Conservation (phyloP, 257 asterid species). For the Vinca minor region DNA sequence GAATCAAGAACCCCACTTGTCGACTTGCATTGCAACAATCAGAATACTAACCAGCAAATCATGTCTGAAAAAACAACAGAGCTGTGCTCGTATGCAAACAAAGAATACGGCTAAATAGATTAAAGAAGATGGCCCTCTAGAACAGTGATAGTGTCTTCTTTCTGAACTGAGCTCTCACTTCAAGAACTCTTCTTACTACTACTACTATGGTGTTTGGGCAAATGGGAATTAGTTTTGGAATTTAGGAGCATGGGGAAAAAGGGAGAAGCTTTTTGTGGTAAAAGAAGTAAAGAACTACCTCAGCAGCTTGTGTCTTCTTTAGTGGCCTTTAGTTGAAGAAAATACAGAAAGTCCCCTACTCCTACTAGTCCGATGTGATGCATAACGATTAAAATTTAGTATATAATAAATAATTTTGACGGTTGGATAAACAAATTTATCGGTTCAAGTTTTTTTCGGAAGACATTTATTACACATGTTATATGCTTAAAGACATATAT, state of each 20-base stretch:
- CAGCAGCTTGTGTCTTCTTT: slow-evolving; percentile 11
- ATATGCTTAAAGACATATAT: too few species aligned
- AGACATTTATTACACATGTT: too few species aligned
- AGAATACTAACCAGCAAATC: slow-evolving; percentile 3
- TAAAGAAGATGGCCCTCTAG: slow-evolving; percentile 36
- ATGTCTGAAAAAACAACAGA: slow-evolving; percentile 25
- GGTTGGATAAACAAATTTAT: too few species aligned
- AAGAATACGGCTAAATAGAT: too few species aligned
- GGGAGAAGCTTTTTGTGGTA: slow-evolving; percentile 31
- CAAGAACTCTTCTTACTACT: slow-evolving; percentile 6
- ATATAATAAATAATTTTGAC: too few species aligned
- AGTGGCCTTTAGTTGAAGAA: slow-evolving; percentile 22
- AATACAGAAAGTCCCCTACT: slow-evolving; percentile 21
- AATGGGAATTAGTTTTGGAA: slow-evolving; percentile 24
- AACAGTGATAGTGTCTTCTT: slow-evolving; percentile 33
- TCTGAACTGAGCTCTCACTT: slow-evolving; percentile 10
- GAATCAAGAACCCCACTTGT: slow-evolving; percentile 35
- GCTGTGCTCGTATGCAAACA: slow-evolving; percentile 26
- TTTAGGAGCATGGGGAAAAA: slow-evolving; percentile 9
- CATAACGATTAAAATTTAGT: too few species aligned
- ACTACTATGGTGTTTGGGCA: slow-evolving; percentile 40
- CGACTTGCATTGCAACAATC: slow-evolving; percentile 32
- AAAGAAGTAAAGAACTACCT: too few species aligned
- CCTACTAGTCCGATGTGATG: slow-evolving; percentile 35
- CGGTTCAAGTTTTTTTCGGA: too few species aligned